Percentiles rank a stretch among this genome's conserved stretches.
These are phyloP conservation scores for Kalanchoe fedtschenkoi DNA, from an alignment of 164 flowering plant species.

Conservation along the genomic window DNA sequence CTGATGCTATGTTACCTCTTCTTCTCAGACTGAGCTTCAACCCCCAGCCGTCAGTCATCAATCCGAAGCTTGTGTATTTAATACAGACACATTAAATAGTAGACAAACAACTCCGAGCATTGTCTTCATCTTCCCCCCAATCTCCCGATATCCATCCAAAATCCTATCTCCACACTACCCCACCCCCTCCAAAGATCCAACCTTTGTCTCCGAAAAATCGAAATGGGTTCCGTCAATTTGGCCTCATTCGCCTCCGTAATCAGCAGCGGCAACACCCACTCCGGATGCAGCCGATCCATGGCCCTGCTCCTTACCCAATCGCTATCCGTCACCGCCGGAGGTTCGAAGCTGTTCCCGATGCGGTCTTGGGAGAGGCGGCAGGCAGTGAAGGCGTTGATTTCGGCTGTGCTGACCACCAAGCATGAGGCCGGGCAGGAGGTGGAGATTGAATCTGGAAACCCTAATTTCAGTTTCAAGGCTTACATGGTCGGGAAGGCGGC, in stretches of 20 bases:
- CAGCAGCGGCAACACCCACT: background rate
- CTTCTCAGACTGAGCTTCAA: too few relatives aligned
- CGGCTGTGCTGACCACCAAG: conserved; percentile 28
- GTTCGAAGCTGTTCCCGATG: conserved; percentile 2
- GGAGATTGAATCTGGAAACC: background rate
- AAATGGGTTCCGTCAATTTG: background rate
- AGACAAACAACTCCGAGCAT: too few relatives aligned
- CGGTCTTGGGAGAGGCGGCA: background rate
- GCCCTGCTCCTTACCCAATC: background rate
- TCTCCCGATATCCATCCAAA: background rate
- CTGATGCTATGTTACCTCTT: too few relatives aligned
- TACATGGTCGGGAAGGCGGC: conserved; percentile 41
- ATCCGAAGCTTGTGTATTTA: too few relatives aligned
- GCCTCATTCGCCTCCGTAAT: background rate
- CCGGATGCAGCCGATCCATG: background rate
- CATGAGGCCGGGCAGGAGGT: conserved; percentile 11
- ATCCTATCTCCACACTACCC: background rate
- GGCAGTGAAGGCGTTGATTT: background rate
- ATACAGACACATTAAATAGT: too few relatives aligned
- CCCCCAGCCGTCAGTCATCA: too few relatives aligned
- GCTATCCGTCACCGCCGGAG: background rate
- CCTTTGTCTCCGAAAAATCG: background rate
- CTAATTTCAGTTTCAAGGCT: conserved; percentile 39
- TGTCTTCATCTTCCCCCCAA: background rate
- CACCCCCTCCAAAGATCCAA: background rate